Conservation (phyloP, 345 rosid genomes). For the Boechera stricta region DNA sequence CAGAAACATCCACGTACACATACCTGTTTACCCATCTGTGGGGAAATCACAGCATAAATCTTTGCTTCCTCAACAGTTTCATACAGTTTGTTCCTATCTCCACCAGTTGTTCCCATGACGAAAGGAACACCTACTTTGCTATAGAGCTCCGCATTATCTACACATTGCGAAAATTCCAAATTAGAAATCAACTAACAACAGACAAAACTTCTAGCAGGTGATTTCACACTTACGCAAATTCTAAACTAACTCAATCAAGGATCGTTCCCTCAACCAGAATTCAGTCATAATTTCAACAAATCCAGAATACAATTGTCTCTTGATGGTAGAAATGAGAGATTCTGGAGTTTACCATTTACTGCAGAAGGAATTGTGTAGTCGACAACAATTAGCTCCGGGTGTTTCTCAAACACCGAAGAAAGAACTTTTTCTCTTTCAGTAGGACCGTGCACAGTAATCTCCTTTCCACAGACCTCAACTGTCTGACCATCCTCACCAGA, state of each 20-base stretch:
- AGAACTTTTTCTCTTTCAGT: conserved; percentile 72
- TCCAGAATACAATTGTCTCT: background rate
- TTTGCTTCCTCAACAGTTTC: conserved; percentile 74
- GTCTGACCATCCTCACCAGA: conserved; percentile 64
- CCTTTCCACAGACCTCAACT: conserved; percentile 72
- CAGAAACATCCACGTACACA: conserved; percentile 16
- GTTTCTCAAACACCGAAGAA: conserved; percentile 57
- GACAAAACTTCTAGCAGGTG: background rate
- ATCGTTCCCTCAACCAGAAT: background rate
- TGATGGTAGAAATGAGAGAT: background rate
- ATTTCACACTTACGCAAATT: background rate
- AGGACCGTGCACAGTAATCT: conserved; percentile 75
- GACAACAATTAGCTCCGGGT: conserved; percentile 79
- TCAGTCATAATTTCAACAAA: conserved; percentile 6
- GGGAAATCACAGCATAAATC: conserved; percentile 88
- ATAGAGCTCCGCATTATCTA: conserved; percentile 86
- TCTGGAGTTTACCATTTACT: conserved; percentile 69
- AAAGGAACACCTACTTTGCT: conserved; percentile 94
- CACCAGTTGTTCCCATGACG: conserved; percentile 98
- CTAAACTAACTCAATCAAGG: conserved; percentile 17
- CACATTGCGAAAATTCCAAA: conserved; percentile 21
- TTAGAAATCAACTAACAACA: background rate
- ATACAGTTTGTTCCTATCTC: conserved; percentile 69
- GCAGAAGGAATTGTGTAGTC: conserved; percentile 88
- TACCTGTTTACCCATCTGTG: conserved; percentile 99